Percentiles rank a stretch among this genome's conserved stretches.
Evolutionary conservation across 176 grass and related monocot genomes (phyloP).

Genomic region (Panicum miliaceum): DNA sequence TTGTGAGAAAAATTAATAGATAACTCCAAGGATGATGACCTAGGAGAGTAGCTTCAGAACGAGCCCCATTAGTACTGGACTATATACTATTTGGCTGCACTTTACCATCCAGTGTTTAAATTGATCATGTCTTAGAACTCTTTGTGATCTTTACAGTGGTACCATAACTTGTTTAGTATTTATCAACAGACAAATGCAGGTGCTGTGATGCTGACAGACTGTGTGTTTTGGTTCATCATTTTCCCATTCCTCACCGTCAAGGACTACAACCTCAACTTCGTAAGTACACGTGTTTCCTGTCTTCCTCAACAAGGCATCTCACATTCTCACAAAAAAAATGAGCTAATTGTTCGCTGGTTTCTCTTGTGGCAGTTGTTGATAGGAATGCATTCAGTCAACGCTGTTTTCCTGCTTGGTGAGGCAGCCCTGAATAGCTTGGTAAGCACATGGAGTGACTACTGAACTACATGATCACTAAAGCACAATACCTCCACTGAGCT

Average conservation of each 20-base stretch:
- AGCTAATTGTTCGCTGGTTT: not conserved
- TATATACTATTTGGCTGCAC: not conserved
- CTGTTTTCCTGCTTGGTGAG: constrained; percentile 88
- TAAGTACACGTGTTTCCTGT: constrained; percentile 43
- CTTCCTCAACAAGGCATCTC: not conserved
- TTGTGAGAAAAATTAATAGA: constrained; percentile 22
- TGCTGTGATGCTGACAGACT: constrained; percentile 92
- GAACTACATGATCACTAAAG: not conserved
- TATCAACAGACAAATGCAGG: constrained; percentile 87
- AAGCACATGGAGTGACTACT: not conserved
- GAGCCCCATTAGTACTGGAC: not conserved
- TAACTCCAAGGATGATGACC: constrained; percentile 23
- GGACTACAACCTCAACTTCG: constrained; percentile 89
- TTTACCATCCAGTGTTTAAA: not conserved
- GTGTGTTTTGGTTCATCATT: constrained; percentile 98
- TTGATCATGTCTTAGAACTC: not conserved
- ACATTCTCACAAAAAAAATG: not conserved
- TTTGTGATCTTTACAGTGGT: constrained; percentile 3
- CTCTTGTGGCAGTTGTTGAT: constrained; percentile 60
- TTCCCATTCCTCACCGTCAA: constrained; percentile 86
- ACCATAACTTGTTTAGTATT: constrained; percentile 11
- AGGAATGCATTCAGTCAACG: constrained; percentile 93
- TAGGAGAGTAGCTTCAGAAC: not conserved
- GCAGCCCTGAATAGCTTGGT: constrained; percentile 86
- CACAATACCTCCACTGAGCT: not conserved